Percentiles rank a stretch among this genome's conserved stretches.
These are phyloP conservation scores for Trypanosoma brucei DNA, from an alignment of 208 protist species.

Conservation along the genomic window DNA sequence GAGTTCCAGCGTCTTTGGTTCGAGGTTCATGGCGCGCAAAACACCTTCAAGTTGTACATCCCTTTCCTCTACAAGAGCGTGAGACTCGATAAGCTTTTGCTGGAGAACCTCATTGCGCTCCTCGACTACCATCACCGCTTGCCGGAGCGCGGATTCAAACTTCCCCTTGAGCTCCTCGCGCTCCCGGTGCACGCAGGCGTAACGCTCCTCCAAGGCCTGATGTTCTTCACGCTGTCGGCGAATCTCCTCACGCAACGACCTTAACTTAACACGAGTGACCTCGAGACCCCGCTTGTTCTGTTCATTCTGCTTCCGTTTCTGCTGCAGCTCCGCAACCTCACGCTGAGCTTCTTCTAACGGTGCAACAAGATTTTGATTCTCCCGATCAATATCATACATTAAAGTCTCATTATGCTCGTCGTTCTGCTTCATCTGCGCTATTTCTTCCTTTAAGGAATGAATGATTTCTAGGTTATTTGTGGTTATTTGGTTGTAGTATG, in stretches of 20 bases:
- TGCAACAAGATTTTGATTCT: slow-evolving; percentile 93
- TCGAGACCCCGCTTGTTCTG: slow-evolving; percentile 93
- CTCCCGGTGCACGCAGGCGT: slow-evolving; percentile 86
- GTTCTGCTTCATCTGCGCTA: slow-evolving; percentile 94
- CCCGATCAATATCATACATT: slow-evolving; percentile 96
- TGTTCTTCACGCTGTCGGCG: slow-evolving; percentile 84
- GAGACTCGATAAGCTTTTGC: slow-evolving; percentile 70
- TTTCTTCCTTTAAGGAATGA: slow-evolving; percentile 94
- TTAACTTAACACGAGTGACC: slow-evolving; percentile 73
- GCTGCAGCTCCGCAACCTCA: slow-evolving; percentile 87
- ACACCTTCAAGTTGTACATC: slow-evolving; percentile 90
- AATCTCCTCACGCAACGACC: slow-evolving; percentile 79
- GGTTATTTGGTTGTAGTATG: slow-evolving; percentile 98
- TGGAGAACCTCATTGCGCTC: slow-evolving; percentile 83
- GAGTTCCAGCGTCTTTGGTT: slow-evolving; percentile 77
- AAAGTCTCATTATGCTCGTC: slow-evolving; percentile 94
- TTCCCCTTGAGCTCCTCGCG: slow-evolving; percentile 91
- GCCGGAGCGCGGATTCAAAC: slow-evolving; percentile 90
- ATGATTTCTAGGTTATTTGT: slow-evolving; percentile 98
- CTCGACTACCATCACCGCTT: slow-evolving; percentile 80
- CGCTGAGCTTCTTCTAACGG: slow-evolving; percentile 89
- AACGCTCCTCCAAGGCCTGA: slow-evolving; percentile 85
- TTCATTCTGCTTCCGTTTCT: slow-evolving; percentile 91
- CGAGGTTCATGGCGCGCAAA: slow-evolving; percentile 89
- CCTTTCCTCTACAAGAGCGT: slow-evolving; percentile 71